Conservation (phyloP, 2,329 filamentous ascomycete species). For the Chalaropsis thielavioides region DNA sequence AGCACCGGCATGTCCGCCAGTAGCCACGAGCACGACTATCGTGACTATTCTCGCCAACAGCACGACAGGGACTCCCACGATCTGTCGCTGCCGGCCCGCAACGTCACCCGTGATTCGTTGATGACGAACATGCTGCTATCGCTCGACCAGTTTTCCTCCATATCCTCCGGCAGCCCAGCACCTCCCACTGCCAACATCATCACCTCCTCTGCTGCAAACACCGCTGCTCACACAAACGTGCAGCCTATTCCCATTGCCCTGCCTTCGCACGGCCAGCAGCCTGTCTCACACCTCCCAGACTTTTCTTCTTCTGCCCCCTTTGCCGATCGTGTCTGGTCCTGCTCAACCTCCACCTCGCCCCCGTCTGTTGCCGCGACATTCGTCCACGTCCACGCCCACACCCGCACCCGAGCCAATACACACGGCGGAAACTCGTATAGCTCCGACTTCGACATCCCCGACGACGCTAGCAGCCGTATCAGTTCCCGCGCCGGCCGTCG, state of each 20-base stretch:
- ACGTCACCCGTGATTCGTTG: constrained; percentile 74
- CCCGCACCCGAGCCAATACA: constrained; percentile 23
- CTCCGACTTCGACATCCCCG: constrained; percentile 43
- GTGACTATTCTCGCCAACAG: constrained; percentile 15
- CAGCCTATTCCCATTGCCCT: constrained; percentile 16
- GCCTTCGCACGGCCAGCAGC: constrained; percentile 7
- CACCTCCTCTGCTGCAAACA: not conserved
- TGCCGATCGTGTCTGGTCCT: constrained; percentile 19
- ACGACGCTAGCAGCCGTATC: constrained; percentile 39
- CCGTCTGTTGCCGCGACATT: no score
- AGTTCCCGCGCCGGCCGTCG: constrained; percentile 47
- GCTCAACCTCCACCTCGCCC: constrained; percentile 13
- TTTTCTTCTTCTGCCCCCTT: constrained; percentile 7
- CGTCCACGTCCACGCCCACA: constrained; percentile 13
- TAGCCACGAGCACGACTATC: constrained; percentile 23
- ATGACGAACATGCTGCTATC: constrained; percentile 93
- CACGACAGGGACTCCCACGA: constrained; percentile 59
- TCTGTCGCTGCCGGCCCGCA: constrained; percentile 60
- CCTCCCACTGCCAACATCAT: constrained; percentile 20
- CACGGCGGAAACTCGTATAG: constrained; percentile 42
- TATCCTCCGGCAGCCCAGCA: constrained; percentile 32
- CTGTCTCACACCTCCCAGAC: not conserved
- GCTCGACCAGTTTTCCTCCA: constrained; percentile 58
- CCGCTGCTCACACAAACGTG: constrained; percentile 20
- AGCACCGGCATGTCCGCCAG: constrained; percentile 24